A percentile compares a stretch with the other conserved stretches of the same genome.
Conservation (phyloP, 2,329 filamentous ascomycete species). For the Cytospora chrysosperma region DNA sequence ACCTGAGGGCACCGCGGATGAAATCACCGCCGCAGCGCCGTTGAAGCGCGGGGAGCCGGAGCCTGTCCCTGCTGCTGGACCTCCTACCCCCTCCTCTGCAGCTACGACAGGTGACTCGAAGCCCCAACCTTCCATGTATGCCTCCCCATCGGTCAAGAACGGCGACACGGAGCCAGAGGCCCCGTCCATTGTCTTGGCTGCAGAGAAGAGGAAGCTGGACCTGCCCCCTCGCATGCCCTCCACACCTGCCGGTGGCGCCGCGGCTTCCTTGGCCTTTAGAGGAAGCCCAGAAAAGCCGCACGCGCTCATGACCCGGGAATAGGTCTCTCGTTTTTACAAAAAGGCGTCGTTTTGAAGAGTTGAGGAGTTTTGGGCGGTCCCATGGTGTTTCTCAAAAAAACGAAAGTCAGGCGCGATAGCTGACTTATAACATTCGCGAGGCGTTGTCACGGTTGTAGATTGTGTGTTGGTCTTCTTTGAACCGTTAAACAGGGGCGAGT, state of each 20-base stretch:
- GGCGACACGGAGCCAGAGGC: conserved; percentile 2
- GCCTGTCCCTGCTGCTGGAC: neutral
- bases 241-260: conserved; percentile 29
- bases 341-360: conserved; percentile 7
- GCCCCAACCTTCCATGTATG: neutral
- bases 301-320: conserved; percentile 14
- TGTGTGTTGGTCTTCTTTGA: neutral
- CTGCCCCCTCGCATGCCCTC: conserved; percentile 28
- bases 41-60: conserved; percentile 10
- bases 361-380: neutral
- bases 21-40: conserved; percentile 20
- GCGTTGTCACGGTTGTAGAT: neutral
- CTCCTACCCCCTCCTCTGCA: too few relatives aligned
- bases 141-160: neutral
- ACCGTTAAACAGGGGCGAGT: neutral
- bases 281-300: conserved; percentile 58
- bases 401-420: neutral
- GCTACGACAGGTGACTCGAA: neutral
- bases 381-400: neutral
- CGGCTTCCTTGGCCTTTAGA: conserved; percentile 56
- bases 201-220: conserved; percentile 23
- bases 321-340: neutral
- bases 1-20: conserved; percentile 21
- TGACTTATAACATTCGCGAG: neutral
- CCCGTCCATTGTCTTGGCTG: neutral